These are phyloP conservation scores for Aegilops bicornis DNA, from an alignment of 176 grass and related monocot species.

Conservation along the genomic window DNA sequence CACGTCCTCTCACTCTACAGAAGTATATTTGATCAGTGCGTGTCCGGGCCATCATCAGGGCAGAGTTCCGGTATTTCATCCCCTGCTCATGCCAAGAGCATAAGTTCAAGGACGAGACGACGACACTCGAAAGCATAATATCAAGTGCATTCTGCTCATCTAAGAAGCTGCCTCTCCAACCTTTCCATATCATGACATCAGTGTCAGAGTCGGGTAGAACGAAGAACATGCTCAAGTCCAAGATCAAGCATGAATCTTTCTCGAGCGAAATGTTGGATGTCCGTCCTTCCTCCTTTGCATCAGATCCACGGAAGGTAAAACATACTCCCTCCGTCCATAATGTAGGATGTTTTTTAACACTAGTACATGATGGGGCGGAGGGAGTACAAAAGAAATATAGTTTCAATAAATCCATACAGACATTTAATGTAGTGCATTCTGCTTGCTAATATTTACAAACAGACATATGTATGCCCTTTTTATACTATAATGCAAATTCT, in stretches of 20 bases:
- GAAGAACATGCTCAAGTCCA: constrained; percentile 57
- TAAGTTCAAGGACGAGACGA: constrained; percentile 39
- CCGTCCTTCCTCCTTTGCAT: constrained; percentile 29
- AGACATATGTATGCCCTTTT: neutral
- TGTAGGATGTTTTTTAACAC: no score
- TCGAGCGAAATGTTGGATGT: constrained; percentile 42
- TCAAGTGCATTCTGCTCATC: constrained; percentile 94
- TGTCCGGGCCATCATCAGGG: constrained; percentile 58
- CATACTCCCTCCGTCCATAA: no score
- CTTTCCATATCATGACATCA: constrained; percentile 69
- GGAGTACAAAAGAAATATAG: neutral
- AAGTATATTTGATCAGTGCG: constrained; percentile 92
- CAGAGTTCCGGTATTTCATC: constrained; percentile 84
- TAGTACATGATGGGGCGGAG: no score
- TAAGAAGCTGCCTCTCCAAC: constrained; percentile 83
- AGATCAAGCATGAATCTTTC: constrained; percentile 56
- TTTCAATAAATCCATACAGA: neutral
- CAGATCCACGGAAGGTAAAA: constrained; percentile 56
- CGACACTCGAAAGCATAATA: constrained; percentile 73
- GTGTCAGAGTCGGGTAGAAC: constrained; percentile 49
- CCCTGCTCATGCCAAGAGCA: constrained; percentile 65
- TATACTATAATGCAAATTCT: neutral
- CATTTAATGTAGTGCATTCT: neutral
- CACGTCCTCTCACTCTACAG: constrained; percentile 93
- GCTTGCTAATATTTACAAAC: neutral